Evolutionary conservation across 345 rosid species (phyloP).

Genomic region (Hypericum androsaemum): DNA sequence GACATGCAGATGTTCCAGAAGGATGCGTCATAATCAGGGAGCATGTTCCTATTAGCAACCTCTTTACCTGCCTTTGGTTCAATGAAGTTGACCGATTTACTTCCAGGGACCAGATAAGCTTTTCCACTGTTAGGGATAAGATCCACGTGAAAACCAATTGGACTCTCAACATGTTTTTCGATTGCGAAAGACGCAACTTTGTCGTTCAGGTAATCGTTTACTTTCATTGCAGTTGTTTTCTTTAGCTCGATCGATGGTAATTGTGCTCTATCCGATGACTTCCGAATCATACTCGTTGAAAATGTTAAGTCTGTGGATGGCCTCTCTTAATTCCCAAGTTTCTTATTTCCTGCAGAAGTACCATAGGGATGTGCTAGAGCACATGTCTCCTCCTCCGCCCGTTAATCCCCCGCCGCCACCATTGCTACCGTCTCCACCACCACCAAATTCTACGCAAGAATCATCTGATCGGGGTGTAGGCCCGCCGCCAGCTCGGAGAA

Average conservation of each 20-base stretch:
- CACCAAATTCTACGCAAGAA: too few species aligned
- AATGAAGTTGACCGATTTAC: slow-evolving; percentile 90
- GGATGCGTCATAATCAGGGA: slow-evolving; percentile 82
- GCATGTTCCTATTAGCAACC: slow-evolving; percentile 68
- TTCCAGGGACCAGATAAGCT: slow-evolving; percentile 84
- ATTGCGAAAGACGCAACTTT: slow-evolving; percentile 88
- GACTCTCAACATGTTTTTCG: slow-evolving; percentile 72
- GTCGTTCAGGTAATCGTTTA: slow-evolving; percentile 58
- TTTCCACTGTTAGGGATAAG: slow-evolving; percentile 78
- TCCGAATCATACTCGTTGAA: neutral
- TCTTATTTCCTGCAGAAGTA: slow-evolving; percentile 36
- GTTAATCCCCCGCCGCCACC: slow-evolving; percentile 16
- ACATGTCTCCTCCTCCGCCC: slow-evolving; percentile 44
- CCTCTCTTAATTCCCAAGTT: neutral
- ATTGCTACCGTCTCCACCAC: slow-evolving; percentile 6
- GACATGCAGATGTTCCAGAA: slow-evolving; percentile 85
- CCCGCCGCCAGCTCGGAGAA: slow-evolving; percentile 29
- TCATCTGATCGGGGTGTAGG: slow-evolving; percentile 8
- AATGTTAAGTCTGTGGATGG: neutral
- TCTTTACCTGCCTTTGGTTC: slow-evolving; percentile 87
- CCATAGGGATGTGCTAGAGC: slow-evolving; percentile 71
- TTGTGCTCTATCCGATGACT: neutral
- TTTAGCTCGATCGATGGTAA: neutral
- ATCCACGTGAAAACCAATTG: slow-evolving; percentile 56
- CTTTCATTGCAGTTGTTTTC: neutral